Conservation (phyloP, 1,284 basidiomycete species). For the Somion occarium region DNA sequence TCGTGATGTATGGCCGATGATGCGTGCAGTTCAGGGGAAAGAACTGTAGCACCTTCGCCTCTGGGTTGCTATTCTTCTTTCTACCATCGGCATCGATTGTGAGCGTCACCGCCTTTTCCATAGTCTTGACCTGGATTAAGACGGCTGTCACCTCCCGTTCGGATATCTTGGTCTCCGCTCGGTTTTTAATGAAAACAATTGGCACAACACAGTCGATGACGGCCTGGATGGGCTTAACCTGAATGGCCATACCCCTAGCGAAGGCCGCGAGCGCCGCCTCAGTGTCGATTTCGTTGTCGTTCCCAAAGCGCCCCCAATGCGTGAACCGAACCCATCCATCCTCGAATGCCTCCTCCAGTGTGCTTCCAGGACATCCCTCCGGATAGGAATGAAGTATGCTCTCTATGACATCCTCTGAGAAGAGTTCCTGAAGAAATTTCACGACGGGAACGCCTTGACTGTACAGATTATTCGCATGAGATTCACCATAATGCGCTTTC, state of each 20-base stretch:
- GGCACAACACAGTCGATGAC: conserved; percentile 10
- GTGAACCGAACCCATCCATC: conserved; percentile 10
- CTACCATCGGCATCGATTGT: not conserved
- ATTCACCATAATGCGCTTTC: not conserved
- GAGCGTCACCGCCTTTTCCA: not conserved
- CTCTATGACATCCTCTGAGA: not conserved
- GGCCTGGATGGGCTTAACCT: not conserved
- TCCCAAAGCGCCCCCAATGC: conserved; percentile 8
- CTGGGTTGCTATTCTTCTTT: not conserved
- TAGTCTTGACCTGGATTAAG: conserved; percentile 9
- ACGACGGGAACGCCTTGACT: not conserved
- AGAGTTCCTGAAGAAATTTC: conserved; percentile 7
- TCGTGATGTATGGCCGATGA: conserved; percentile 8
- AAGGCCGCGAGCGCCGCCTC: conserved; percentile 2
- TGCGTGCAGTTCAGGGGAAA: not conserved
- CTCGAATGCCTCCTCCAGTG: conserved; percentile 7
- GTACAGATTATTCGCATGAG: not conserved
- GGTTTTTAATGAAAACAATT: conserved; percentile 3
- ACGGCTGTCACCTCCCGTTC: conserved; percentile 2
- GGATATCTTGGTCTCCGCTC: not conserved
- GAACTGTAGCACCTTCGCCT: not conserved
- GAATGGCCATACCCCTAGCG: conserved; percentile 8
- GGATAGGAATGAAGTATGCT: not conserved
- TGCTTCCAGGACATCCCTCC: not conserved
- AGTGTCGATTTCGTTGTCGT: not conserved